Evolutionary conservation across 2,329 filamentous ascomycete species (phyloP).

Genomic region (Hymenoscyphus fraxineus): DNA sequence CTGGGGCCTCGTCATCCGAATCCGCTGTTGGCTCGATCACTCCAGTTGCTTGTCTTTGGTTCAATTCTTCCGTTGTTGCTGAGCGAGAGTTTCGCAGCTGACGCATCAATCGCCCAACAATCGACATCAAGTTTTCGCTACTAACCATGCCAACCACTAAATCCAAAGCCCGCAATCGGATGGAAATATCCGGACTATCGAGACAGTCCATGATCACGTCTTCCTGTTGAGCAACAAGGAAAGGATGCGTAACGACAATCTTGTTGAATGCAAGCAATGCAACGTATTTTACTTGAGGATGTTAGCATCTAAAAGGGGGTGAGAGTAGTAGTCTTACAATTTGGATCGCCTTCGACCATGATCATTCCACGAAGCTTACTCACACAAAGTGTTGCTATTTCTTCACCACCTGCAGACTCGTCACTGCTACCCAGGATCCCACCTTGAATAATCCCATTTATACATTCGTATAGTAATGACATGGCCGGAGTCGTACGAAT

Average conservation of each 20-base stretch:
- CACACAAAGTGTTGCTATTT: slow-evolving; percentile 88
- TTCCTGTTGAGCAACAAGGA: slow-evolving; percentile 85
- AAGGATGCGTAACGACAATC: slow-evolving; percentile 83
- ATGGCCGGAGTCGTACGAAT: slow-evolving; percentile 94
- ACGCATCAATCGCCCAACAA: slow-evolving; percentile 82
- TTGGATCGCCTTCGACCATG: slow-evolving; percentile 87
- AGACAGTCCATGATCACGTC: slow-evolving; percentile 96
- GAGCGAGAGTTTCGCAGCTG: slow-evolving; percentile 70
- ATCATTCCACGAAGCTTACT: slow-evolving; percentile 93
- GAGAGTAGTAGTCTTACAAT: slow-evolving; percentile 56
- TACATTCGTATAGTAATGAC: slow-evolving; percentile 98
- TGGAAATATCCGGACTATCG: slow-evolving; percentile 92
- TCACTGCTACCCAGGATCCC: slow-evolving; percentile 84
- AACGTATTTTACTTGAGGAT: slow-evolving; percentile 81
- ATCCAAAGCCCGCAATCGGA: slow-evolving; percentile 87
- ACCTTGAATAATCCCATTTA: slow-evolving; percentile 96
- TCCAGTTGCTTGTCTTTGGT: slow-evolving; percentile 42
- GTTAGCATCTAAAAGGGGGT: slow-evolving; percentile 21
- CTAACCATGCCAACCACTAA: slow-evolving; percentile 93
- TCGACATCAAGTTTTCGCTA: slow-evolving; percentile 74
- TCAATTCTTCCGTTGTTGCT: slow-evolving; percentile 42
- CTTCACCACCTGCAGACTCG: slow-evolving; percentile 76
- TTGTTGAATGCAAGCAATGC: slow-evolving; percentile 92
- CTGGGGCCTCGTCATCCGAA: slow-evolving; percentile 54
- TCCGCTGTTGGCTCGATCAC: slow-evolving; percentile 39